Evolutionary conservation across 2,329 filamentous ascomycete genomes (phyloP).

Genomic region (Neonectria hederae): DNA sequence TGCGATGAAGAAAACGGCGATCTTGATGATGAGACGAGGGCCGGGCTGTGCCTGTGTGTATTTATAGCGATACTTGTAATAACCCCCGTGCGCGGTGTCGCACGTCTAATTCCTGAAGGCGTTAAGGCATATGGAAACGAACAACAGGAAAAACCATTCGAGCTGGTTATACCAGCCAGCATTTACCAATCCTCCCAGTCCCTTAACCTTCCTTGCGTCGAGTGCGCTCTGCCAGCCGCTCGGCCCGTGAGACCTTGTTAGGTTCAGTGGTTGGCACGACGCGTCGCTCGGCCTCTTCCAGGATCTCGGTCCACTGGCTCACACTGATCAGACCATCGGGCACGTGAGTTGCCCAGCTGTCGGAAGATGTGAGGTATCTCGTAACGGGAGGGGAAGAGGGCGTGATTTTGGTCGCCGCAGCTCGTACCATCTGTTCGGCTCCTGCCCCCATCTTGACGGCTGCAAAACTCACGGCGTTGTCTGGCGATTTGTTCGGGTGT

Average conservation of each 20-base stretch:
- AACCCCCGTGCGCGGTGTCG: constrained; percentile 11
- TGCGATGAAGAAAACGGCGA: not conserved
- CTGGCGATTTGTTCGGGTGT: not conserved
- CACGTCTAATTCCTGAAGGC: constrained; percentile 8
- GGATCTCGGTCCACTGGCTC: not conserved
- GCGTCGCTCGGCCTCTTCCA: not conserved
- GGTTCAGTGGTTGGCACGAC: not conserved
- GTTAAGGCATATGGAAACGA: not conserved
- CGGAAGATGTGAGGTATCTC: not conserved
- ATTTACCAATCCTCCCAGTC: not conserved
- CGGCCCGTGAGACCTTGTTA: not conserved
- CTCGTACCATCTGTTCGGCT: not conserved
- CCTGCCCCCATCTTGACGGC: not conserved
- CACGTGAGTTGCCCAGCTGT: not conserved
- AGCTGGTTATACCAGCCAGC: not conserved
- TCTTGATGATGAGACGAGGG: not conserved
- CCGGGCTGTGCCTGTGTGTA: constrained; percentile 32
- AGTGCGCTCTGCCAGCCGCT: not conserved
- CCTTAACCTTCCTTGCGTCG: not conserved
- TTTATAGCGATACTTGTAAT: constrained; percentile 31
- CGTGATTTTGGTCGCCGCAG: not conserved
- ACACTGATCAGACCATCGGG: not conserved
- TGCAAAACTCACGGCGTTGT: not conserved
- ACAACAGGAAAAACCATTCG: not conserved
- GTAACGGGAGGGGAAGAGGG: not conserved